Base-by-base conservation (phyloP, 148 eudicot species). In the Limonium bicolor region DNA sequence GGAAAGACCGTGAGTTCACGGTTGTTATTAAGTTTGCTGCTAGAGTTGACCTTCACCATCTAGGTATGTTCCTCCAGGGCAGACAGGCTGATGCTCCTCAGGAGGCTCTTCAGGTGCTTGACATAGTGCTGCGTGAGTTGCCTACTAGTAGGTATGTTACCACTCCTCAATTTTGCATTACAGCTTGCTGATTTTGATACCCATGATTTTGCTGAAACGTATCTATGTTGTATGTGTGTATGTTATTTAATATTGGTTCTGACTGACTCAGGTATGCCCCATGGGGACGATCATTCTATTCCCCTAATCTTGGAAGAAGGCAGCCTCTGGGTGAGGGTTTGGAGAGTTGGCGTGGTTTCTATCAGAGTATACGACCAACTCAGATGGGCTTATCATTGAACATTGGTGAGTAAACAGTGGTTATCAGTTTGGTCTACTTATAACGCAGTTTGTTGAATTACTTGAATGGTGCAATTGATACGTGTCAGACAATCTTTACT, bases 371-470 rank as follows among this genome's bases (percentile, higher is more conserved):
- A 15, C 73, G 87, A 4, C 94, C 84, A 4, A 84, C 94, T 41
- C 94, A 84, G 60, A 84, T 84, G 94, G 94, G 94, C 37, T 45
- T 84, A 37, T 79, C 94, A 6, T 54, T 84, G 46, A 84, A 84
- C 50, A 79, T 84, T 30, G 94, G 94, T 64, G 55, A 9, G 39
- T 20, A 44, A 4, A 3, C 8, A 17, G 23, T 33, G 41, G 5
- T 13, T 6, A 43, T 5, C 14, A 10, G 15, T 38, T 10, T 11
- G 18, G 40, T 43, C 27, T 22, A 1, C 2, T 50, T 20, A n/a
- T 0, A 41, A 21, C 14, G 22, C 28, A 7, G 25, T 48, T 10
- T n/a, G 18, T 26, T 41, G 17, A 26, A 27, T 45, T 29, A 1
- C 21, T 27, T 25, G 1, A n/a, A n/a, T n/a, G n/a, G n/a, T n/a